Evolutionary conservation across 495 filamentous ascomycete genomes (phyloP).

Genomic region (Annulohypoxylon bovei): DNA sequence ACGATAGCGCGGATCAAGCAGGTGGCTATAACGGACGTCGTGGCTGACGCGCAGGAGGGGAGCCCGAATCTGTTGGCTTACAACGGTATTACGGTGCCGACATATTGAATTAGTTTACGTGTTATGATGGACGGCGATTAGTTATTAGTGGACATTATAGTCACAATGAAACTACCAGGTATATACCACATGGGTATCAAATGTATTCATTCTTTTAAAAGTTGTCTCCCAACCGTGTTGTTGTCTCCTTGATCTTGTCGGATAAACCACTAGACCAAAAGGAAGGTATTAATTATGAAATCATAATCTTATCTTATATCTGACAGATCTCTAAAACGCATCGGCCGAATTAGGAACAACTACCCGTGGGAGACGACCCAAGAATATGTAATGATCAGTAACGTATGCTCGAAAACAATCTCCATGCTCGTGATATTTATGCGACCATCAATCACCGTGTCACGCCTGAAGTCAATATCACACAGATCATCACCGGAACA

Average conservation of each 20-base stretch:
- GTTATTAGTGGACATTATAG: no score
- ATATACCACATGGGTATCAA: not conserved
- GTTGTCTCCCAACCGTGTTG: not conserved
- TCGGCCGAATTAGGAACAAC: not conserved
- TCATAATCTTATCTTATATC: no score
- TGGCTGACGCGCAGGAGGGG: constrained; percentile 23
- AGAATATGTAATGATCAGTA: not conserved
- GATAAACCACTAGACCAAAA: no score
- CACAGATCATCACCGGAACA: not conserved
- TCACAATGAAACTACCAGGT: not conserved
- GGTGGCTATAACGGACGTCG: constrained; percentile 42
- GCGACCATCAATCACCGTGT: not conserved
- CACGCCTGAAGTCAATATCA: not conserved
- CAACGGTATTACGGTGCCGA: constrained; percentile 37
- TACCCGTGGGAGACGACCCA: not conserved
- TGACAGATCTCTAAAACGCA: not conserved
- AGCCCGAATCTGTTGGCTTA: constrained; percentile 46
- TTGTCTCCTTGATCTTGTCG: no score
- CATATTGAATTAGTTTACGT: not conserved
- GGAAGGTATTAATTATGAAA: no score
- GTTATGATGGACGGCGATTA: not conserved
- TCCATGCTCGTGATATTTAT: not conserved
- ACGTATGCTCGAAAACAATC: not conserved
- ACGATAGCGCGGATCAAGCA: constrained; percentile 44
- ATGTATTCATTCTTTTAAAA: not conserved